Percentiles rank a stretch among this genome's conserved stretches.
phyloP scores from a whole-genome alignment of 495 filamentous ascomycete genomes.

The Aspergillus campestris region DNA sequence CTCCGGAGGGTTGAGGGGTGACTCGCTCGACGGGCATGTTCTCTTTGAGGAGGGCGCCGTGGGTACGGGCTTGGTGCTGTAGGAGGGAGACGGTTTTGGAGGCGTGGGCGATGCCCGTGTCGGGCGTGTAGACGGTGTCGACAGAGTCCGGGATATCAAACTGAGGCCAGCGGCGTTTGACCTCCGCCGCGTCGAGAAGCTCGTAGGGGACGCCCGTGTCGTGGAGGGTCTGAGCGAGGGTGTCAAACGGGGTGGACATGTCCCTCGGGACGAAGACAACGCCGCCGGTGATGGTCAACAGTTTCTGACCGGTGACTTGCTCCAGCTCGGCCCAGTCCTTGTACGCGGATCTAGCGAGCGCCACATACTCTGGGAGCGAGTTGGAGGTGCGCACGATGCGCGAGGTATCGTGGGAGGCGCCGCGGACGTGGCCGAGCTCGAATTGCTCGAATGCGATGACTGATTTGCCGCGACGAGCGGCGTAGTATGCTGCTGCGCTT shows the following conservation, averaged over 20 bases:
- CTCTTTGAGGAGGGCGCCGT: conserved; percentile 18
- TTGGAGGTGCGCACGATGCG: conserved; percentile 11
- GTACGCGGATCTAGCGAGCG: conserved; percentile 10
- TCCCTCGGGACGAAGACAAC: conserved; percentile 18
- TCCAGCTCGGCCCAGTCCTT: conserved; percentile 12
- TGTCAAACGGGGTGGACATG: conserved; percentile 1
- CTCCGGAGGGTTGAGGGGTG: conserved; percentile 7
- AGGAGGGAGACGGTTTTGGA: conserved; percentile 15
- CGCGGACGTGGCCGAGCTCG: conserved; percentile 10
- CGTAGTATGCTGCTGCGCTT: conserved; percentile 11
- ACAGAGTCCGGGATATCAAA: conserved; percentile 18
- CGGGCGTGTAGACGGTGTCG: conserved; percentile 16
- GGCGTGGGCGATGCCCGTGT: conserved; percentile 21
- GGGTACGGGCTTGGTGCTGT: conserved; percentile 13
- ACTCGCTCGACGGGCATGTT: conserved; percentile 16
- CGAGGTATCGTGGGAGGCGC: conserved; percentile 15
- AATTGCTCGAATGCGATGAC: conserved; percentile 13
- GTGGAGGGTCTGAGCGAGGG: conserved; percentile 11
- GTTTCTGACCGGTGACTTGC: conserved; percentile 7
- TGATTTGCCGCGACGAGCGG: conserved; percentile 7
- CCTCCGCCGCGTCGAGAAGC: conserved; percentile 15
- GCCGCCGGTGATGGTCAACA: conserved; percentile 11
- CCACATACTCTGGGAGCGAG: conserved; percentile 7
- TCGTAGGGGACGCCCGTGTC: conserved; percentile 16
- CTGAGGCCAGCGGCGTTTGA: conserved; percentile 21